Evolutionary conservation across 495 filamentous ascomycete genomes (phyloP).

Genomic region (Neurospora hispaniola): DNA sequence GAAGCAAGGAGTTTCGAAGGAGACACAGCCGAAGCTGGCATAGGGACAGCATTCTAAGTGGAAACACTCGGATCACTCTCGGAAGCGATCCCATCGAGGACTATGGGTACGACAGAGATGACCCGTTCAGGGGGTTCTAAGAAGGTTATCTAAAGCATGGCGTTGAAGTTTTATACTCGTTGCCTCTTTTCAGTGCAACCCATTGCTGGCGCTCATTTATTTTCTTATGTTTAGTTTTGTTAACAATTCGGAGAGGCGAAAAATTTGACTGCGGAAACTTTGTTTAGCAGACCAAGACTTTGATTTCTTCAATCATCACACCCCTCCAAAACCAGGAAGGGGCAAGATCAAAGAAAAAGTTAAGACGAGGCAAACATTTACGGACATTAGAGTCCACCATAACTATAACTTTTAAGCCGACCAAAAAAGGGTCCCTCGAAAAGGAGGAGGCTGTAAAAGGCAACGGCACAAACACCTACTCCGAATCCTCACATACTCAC

Average conservation of each 20-base stretch:
- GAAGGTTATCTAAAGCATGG: background rate
- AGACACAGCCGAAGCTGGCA: conserved; percentile 40
- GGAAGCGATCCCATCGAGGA: conserved; percentile 31
- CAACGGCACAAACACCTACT: background rate
- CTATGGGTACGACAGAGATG: conserved; percentile 31
- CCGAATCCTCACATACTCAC: background rate
- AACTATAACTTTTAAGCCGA: background rate
- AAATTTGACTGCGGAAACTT: background rate
- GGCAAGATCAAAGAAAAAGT: background rate
- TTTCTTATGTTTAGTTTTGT: background rate
- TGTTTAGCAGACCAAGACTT: background rate
- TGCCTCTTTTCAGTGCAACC: background rate
- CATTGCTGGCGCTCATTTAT: background rate
- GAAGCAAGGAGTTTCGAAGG: conserved; percentile 40
- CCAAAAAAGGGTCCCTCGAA: background rate
- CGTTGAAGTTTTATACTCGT: background rate
- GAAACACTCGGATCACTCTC: conserved; percentile 28
- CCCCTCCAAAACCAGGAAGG: background rate
- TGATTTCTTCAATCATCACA: background rate
- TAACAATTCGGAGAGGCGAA: background rate
- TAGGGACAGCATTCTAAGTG: conserved; percentile 37
- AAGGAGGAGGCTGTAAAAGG: background rate
- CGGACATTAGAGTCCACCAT: background rate
- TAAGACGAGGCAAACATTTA: background rate
- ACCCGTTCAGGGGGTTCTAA: conserved; percentile 40